Conservation (phyloP, 495 filamentous ascomycete species). For the Penicillium parvum region DNA sequence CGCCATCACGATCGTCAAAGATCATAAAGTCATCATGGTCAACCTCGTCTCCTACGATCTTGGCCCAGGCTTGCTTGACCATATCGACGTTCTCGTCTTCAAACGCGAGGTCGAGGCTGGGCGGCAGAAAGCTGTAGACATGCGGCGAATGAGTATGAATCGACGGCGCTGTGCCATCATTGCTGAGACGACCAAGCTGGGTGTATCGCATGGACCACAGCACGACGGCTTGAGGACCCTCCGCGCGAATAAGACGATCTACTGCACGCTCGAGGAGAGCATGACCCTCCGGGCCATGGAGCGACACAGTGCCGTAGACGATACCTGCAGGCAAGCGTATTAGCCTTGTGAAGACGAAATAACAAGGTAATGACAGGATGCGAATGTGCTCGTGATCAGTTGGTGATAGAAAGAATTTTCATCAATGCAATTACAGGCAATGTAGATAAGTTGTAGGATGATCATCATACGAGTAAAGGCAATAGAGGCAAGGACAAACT, state of each 20-base stretch:
- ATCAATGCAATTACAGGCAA: constrained; percentile 87
- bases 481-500: constrained; percentile 41
- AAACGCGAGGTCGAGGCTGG: constrained; percentile 60
- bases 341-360: constrained; percentile 35
- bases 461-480: constrained; percentile 67
- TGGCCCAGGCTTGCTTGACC: constrained; percentile 61
- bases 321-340: constrained; percentile 54
- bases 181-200: constrained; percentile 35
- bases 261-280: constrained; percentile 52
- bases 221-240: constrained; percentile 32
- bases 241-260: constrained; percentile 43
- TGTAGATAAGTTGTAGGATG: constrained; percentile 96
- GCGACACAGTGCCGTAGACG: constrained; percentile 56
- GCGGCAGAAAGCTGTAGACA: constrained; percentile 44
- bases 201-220: constrained; percentile 64
- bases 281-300: constrained; percentile 33
- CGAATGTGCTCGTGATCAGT: constrained; percentile 60
- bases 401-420: constrained; percentile 62
- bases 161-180: constrained; percentile 3
- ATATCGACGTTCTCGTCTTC: constrained; percentile 60
- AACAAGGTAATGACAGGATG: constrained; percentile 10
- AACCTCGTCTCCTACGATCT: constrained; percentile 50
- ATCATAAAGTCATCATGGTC: constrained; percentile 58
- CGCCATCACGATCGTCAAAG: constrained; percentile 42
- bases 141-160: constrained; percentile 21